Evolutionary conservation across 768 basidiomycete genomes (phyloP).

Genomic region (Suillus cothurnatus): DNA sequence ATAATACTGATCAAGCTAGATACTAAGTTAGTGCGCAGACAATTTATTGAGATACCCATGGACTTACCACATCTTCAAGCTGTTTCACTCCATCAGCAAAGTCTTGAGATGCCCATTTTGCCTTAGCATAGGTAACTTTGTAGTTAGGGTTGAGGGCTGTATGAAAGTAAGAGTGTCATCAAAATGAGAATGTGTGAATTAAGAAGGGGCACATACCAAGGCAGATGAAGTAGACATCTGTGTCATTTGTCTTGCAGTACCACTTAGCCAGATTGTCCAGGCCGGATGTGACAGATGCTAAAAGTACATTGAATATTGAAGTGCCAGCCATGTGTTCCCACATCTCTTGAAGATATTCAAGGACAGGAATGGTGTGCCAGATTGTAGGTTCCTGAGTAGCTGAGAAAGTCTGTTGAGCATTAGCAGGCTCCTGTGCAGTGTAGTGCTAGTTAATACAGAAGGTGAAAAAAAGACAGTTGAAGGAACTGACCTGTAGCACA

Average conservation of each 20-base stretch:
- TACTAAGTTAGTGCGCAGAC: background rate
- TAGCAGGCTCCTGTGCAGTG: background rate
- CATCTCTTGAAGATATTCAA: too few species aligned
- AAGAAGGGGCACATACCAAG: background rate
- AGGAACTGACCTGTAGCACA: background rate
- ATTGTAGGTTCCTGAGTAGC: background rate
- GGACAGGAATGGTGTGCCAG: background rate
- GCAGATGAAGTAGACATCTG: too few species aligned
- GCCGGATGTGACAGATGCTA: too few species aligned
- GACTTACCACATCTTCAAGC: background rate
- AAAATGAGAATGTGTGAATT: slow-evolving; percentile 3
- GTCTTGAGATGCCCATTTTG: background rate
- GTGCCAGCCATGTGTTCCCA: too few species aligned
- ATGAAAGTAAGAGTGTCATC: background rate
- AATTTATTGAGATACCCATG: background rate
- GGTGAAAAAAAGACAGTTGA: too few species aligned
- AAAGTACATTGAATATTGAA: too few species aligned
- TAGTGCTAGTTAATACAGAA: too few species aligned
- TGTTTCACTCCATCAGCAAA: background rate
- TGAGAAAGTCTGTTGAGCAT: background rate
- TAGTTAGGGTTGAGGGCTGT: slow-evolving; percentile 8
- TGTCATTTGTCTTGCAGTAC: too few species aligned
- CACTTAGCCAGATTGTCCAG: too few species aligned
- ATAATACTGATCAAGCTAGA: slow-evolving; percentile 2
- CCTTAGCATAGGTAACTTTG: slow-evolving; percentile 4